Conservation (phyloP, 805 yeast species). For the Kodamaea kaohsiungensis region DNA sequence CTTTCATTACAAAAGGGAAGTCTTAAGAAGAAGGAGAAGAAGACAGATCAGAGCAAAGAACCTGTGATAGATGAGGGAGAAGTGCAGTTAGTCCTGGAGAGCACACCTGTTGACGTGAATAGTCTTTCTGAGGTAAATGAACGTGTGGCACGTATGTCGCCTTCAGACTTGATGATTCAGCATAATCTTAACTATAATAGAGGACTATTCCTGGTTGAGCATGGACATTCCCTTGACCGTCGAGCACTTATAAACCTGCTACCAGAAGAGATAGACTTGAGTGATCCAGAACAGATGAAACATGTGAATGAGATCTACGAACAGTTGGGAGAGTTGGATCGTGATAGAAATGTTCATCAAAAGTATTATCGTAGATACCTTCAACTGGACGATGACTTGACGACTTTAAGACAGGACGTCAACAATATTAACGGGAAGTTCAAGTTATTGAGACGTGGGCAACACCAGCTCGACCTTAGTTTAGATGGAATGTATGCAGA, state of each 20-base stretch:
- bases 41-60: neutral
- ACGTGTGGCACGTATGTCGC: constrained; percentile 27
- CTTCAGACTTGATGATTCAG: constrained; percentile 38
- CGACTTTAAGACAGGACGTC: constrained; percentile 25
- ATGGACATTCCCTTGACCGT: constrained; percentile 38
- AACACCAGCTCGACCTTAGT: constrained; percentile 6
- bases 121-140: constrained; percentile 5
- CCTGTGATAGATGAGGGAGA: constrained; percentile 5
- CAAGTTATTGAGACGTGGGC: constrained; percentile 35
- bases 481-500: constrained; percentile 10
- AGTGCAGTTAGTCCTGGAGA: neutral
- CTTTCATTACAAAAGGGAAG: constrained; percentile 34
- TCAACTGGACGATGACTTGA: constrained; percentile 31
- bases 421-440: constrained; percentile 40
- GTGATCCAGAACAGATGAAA: constrained; percentile 27
- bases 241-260: constrained; percentile 28
- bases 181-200: constrained; percentile 36
- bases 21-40: constrained; percentile 15
- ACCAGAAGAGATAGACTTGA: constrained; percentile 39
- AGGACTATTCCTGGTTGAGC: constrained; percentile 33
- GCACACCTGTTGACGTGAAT: neutral
- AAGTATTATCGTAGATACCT: constrained; percentile 37
- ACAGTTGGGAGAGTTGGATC: constrained; percentile 32
- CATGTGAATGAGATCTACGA: constrained; percentile 34
- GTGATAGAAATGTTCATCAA: constrained; percentile 37